Base-by-base conservation (phyloP, 139 green algal species). In the Chlamydomonas schloesseri region DNA sequence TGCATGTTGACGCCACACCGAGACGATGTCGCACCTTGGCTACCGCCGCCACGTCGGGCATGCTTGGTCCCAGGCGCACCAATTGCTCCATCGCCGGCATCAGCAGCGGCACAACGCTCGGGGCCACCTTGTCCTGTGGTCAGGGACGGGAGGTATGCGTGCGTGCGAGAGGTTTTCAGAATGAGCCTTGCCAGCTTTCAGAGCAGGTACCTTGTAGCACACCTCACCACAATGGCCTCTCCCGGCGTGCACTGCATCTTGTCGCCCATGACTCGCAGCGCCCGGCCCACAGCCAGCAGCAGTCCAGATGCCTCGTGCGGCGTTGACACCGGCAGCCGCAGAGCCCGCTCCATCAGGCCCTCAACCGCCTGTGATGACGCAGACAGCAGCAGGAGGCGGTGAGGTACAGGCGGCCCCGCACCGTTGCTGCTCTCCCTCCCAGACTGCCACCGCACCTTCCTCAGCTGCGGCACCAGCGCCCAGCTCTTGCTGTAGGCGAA, bases 261-360 rank as follows among this genome's bases (percentile, higher is more conserved):
- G 28, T 17, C 18, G 14, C 34, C 46, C 37, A 62, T 73, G 14
- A 73, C 28, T 1, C 62, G 37, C 42, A 83, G 3, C 17, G 77
- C 77, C 77, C 77, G 60, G 0, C 28, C 17, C 55, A 62, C 77
- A 28, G 62, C 62, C 77, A 83, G 62, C 37, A 83, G 62, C 62
- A 83, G 5, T 15, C 1, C 6, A 13, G 77, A 36, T 0, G 47
- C 55, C 36, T 73, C 42, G 15, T 10, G 36, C 2, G 77, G 42
- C 11, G 4, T 23, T 31, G 14, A 15, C 24, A 31, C n/a, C 17
- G 21, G 77, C 26, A 64, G 42, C 36, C 18, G 26, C 77, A 73
- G 47, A 15, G 42, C 37, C 37, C 18, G 13, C 28, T 62, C 77
- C 77, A 73, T 29, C 60, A 83, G 62, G 55, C 4, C 31, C 14